Base-by-base conservation (phyloP, 2,329 filamentous ascomycete species). In the Graphilbum sp. region DNA sequence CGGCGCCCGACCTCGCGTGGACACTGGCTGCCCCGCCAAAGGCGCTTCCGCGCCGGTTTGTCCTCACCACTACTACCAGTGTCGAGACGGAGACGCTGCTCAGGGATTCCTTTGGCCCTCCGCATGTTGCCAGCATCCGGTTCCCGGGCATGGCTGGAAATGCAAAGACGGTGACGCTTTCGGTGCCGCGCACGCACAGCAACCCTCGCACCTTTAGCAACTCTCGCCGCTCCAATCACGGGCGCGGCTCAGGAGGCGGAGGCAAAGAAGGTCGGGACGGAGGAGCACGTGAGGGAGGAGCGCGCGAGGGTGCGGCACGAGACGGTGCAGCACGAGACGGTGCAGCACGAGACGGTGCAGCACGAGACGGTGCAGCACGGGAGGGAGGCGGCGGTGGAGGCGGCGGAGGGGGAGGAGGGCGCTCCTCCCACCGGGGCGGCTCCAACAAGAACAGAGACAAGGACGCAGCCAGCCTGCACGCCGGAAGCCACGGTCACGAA, bases 1-100 rank as follows among this genome's bases (percentile, higher is more conserved):
- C 66, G 40, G 66, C 67, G 5, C 75, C 78, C 1, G 66, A 72
- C 27, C 66, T 68, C 27, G 69, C 74, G 15, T 83, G 77, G 75
- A 63, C 67, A 40, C 68, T 74, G 13, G 71, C 69, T 7, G 52
- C 62, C 12, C 59, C 66, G 31, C 66, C 67, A 27, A 76, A 73
- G 50, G 61, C 68, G 1, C 57, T 75, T 12, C 69, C 65, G 1
- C 63, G 61, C 43, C 66, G 60, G 45, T 64, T 75, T 31, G 50
- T 60, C 23, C 54, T 73, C 8, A 42, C 52, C 9, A 50, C 71
- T 32, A 53, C 64, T 8, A 64, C 61, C 13, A 67, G 56, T 20
- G 12, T 37, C 13, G 46, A 48, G 13, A 25, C 29, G 12, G 45
- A 47, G 3, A 21, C 34, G 4, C 35, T 43, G 51, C 58, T 37